Evolutionary conservation across 306 rosid genomes (phyloP), one percentile per base, ranked within the genome.

Genomic region (Trifolium fragiferum): DNA sequence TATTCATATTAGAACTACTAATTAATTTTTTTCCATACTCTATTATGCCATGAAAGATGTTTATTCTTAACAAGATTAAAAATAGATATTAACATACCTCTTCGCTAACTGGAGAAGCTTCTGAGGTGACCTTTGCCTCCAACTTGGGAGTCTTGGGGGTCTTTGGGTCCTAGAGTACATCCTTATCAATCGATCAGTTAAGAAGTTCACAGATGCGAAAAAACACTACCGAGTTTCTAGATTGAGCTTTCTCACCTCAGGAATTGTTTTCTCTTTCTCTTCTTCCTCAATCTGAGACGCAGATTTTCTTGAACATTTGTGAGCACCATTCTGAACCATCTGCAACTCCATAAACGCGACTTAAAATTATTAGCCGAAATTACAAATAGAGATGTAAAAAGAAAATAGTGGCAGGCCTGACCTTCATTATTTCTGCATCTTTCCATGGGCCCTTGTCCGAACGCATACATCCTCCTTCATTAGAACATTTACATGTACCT

Each of bases 391-490:
- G 71, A 79, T 58, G 59, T 18, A 33, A 58, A 13, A 8, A 55
- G 2, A 5, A 18, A 47, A 50, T 57, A 32, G 57, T n/a, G 32
- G 35, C 1, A 50, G 51, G 40, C 30, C 68, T 60, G 21, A 90
- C 98, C 87, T 12, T 88, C 64, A 91, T 14, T 38, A 90, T 81
- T 65, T 86, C 86, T 13, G 76, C 66, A 78, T 94, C 92, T 50
- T 86, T 94, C 98, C 98, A 94, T 6, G 98, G 97, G 62, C 96
- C 98, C 83, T 90, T 94, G 33, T 94, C 97, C 32, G 98, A 90
- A 55, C 80, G 85, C 96, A 90, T 83, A 70, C 98, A 91, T 33
- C 95, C 98, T 76, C 98, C 98, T 73, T 88, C 67, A 70, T 89
- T 86, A 65, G 92, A 77, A 77, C 98, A 91, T 50, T 87, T 87